Conservation (phyloP, 1,284 basidiomycete genomes). For the Fomes fomentarius region DNA sequence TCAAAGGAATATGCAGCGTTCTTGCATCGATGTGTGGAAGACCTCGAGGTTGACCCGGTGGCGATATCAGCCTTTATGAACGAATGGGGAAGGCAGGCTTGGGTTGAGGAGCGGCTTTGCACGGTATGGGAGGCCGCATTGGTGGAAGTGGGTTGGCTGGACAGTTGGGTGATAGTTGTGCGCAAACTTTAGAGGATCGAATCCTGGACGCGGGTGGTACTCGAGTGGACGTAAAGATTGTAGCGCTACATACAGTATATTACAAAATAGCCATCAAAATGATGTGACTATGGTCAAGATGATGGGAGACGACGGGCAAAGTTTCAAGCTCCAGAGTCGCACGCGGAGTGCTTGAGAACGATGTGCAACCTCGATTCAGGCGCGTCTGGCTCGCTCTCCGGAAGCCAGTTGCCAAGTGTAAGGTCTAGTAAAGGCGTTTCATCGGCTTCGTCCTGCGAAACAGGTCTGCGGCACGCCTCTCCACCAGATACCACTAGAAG, state of each 20-base stretch:
- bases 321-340: too few species aligned
- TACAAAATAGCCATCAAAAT: slow-evolving; percentile 13
- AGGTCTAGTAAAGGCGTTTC: slow-evolving; percentile 17
- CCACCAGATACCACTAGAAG: slow-evolving; percentile 27
- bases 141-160: slow-evolving; percentile 40
- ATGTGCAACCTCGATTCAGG: slow-evolving; percentile 18
- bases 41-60: slow-evolving; percentile 32
- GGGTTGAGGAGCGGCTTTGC: slow-evolving; percentile 52
- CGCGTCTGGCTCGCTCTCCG: slow-evolving; percentile 11
- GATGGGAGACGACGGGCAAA: too few species aligned
- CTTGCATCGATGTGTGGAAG: slow-evolving; percentile 30
- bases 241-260: slow-evolving; percentile 1
- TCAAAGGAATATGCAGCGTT: slow-evolving; percentile 41
- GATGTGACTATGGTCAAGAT: too few species aligned
- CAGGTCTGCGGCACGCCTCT: slow-evolving; percentile 11
- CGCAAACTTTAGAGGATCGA: slow-evolving; percentile 11
- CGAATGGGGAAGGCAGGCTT: slow-evolving; percentile 40
- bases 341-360: slow-evolving; percentile 15
- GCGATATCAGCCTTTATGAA: slow-evolving; percentile 35
- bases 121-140: slow-evolving; percentile 57
- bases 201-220: too few species aligned
- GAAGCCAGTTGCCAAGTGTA: slow-evolving; percentile 23
- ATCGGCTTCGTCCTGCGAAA: slow-evolving; percentile 1
- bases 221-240: not conserved
- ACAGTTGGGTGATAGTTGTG: slow-evolving; percentile 40